Percentiles rank a stretch among this genome's conserved stretches.
These are phyloP conservation scores for Sugiyamaella xylanicola DNA, from an alignment of 1,139 yeast genomes.

Conservation along the genomic window DNA sequence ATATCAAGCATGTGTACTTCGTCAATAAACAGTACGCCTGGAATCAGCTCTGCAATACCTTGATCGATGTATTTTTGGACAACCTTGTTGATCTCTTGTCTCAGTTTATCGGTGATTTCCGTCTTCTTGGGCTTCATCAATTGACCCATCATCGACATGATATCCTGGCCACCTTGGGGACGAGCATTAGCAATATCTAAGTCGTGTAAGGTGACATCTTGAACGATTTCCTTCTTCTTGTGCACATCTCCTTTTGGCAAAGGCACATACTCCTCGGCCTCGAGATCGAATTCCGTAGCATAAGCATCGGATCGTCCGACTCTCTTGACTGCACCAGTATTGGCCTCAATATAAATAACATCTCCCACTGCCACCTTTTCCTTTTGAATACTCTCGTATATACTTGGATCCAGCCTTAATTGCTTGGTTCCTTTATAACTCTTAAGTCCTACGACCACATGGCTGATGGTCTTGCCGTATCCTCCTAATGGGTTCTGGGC, in stretches of 20 bases:
- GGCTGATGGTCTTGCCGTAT: slow-evolving; percentile 93
- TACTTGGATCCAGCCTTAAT: slow-evolving; percentile 89
- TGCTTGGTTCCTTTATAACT: slow-evolving; percentile 96
- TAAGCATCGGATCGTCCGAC: slow-evolving; percentile 98
- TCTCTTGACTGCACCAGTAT: slow-evolving; percentile 95
- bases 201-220: slow-evolving; percentile 95
- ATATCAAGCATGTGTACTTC: slow-evolving; percentile 98
- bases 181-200: slow-evolving; percentile 94
- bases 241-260: slow-evolving; percentile 98
- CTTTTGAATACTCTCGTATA: slow-evolving; percentile 93
- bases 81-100: slow-evolving; percentile 91
- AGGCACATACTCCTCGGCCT: slow-evolving; percentile 98
- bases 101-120: slow-evolving; percentile 95
- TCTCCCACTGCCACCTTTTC: slow-evolving; percentile 95
- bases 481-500: slow-evolving; percentile 97
- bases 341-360: slow-evolving; percentile 94
- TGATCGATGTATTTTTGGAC: slow-evolving; percentile 96
- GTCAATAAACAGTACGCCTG: slow-evolving; percentile 96
- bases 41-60: slow-evolving; percentile 96
- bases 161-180: slow-evolving; percentile 99
- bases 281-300: slow-evolving; percentile 96
- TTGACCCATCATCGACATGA: slow-evolving; percentile 98
- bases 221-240: slow-evolving; percentile 96
- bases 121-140: slow-evolving; percentile 93
- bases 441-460: slow-evolving; percentile 91